Base-by-base conservation (phyloP, 352 stramenopile genomes). In the Achlya hypogyna region DNA sequence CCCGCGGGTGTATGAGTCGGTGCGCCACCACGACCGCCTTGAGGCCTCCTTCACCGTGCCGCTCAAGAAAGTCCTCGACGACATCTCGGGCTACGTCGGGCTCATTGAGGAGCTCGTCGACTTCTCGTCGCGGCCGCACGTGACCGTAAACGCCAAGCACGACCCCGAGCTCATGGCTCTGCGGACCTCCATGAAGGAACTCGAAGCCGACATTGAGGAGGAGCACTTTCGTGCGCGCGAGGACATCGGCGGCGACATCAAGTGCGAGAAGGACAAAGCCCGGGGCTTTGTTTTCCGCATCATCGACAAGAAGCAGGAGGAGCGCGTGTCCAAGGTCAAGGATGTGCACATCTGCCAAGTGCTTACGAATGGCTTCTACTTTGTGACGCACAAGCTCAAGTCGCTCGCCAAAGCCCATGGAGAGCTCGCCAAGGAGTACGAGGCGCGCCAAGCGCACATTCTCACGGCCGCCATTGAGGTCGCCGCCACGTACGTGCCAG, bases 291-390 rank as follows among this genome's bases (percentile, higher is more conserved):
- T 97, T 49, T 98, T 99, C 73, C 93, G 96, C 58, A 73, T 98
- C 38, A 83, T 91, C 28, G 87, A 97, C 75, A 96, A 95, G 45
- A 98, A 98, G 71, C 87, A 97, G 60, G 80, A 96, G 60, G 93
- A 95, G 63, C 75, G 86, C 12, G 75, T 98, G n/a, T 89, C 91
- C 42, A 88, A 95, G 69, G 45, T 95, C 2, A 76, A 76, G 1
- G 79, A 93, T 47, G 86, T 98, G 22, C 87, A 96, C 67, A 94
- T 98, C 35, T 93, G 98, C 63, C 86, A 96, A 56, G 88, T 99
- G 31, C 82, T 99, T 16, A 96, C 97, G 56, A 99, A 98, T 72
- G 96, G 97, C 14, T 89, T 99, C 29, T 97, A 98, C 72, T 99
- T 99, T 74, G 98, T 92, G 20, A 99, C 95, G 14, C 89, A 80